Conservation (phyloP, 306 rosid species). For the Casuarina cunninghamiana region DNA sequence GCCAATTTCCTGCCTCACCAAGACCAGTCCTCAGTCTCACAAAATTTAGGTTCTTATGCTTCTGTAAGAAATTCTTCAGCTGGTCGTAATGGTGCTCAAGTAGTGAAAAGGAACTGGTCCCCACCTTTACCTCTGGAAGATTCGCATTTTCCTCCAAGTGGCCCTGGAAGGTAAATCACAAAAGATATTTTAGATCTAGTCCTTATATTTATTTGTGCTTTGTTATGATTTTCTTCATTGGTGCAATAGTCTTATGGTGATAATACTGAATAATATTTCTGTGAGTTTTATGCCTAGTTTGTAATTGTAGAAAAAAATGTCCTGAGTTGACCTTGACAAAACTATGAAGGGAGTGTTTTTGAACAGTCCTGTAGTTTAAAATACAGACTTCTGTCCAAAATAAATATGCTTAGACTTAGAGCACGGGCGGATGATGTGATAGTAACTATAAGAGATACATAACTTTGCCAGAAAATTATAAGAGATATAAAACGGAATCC, state of each 20-base stretch:
- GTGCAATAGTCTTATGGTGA: neutral
- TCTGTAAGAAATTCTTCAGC: conserved; percentile 34
- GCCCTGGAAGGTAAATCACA: conserved; percentile 42
- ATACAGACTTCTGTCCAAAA: neutral
- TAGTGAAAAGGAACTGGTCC: conserved; percentile 54
- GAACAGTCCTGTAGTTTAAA: neutral
- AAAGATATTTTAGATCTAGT: too few relatives aligned
- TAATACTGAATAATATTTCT: neutral
- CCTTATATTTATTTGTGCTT: neutral
- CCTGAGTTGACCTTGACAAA: neutral
- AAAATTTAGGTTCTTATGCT: conserved; percentile 35
- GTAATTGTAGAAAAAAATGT: neutral
- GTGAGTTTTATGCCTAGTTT: neutral
- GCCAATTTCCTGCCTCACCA: conserved; percentile 31
- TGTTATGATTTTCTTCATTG: neutral
- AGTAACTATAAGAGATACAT: too few relatives aligned
- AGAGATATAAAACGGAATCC: too few relatives aligned
- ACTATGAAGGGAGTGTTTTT: neutral
- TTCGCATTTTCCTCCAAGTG: conserved; percentile 32
- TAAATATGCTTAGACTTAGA: neutral
- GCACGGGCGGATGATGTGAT: neutral
- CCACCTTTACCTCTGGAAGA: conserved; percentile 41
- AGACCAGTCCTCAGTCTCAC: conserved; percentile 37
- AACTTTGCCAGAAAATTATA: neutral
- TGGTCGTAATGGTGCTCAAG: conserved; percentile 38